Base-by-base conservation (phyloP, 805 yeast genomes). In the Ogataea sp. region DNA sequence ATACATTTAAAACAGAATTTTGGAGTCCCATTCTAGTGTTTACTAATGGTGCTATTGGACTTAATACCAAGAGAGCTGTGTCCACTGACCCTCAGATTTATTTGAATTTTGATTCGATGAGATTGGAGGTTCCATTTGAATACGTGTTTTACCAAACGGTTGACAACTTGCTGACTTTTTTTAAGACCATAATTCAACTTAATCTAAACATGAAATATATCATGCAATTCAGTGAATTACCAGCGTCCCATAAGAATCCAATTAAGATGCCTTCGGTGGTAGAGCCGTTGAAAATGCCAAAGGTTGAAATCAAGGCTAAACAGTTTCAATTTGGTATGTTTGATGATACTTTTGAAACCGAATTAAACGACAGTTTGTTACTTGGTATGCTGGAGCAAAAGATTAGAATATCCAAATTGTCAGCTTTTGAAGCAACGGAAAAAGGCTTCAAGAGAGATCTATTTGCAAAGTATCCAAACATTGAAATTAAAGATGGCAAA, bases 331-430 rank as follows among this genome's bases (percentile, higher is more conserved):
- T 88, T 29, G 69, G 81, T 20, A 67, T 88, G 45, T 95, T 85
- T 40, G 95, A 85, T 56, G 97, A 90, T 58, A 90, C 95, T 7
- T 88, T 89, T 56, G 97, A 90, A 58, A 67, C 78, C 7, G 80
- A 85, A 49, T 61, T 89, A 35, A 71, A 75, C 18, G 65, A 75
- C 51, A 74, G 81, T 21, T 78, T 71, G 50, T 80, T 80, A 48
- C 66, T 82, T 10, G 95, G 95, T 1, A 37, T 61, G 17, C 42
- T 67, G n/a, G 90, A 80, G 48, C 94, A 86, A 53, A 68, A 65
- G 46, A 63, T 67, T 38, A 67, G 96, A 44, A 37, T 74, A 11
- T 74, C 73, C 20, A 79, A 83, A 42, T 16, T 49, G 14, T 38
- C 37, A 3, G 48, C 46, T 4, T 57, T 59, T 37, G 48, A 36